Percentiles rank a stretch among this genome's conserved stretches.
These are phyloP conservation scores for Ustilago nuda DNA, from an alignment of 1,284 basidiomycete species.

Conservation along the genomic window DNA sequence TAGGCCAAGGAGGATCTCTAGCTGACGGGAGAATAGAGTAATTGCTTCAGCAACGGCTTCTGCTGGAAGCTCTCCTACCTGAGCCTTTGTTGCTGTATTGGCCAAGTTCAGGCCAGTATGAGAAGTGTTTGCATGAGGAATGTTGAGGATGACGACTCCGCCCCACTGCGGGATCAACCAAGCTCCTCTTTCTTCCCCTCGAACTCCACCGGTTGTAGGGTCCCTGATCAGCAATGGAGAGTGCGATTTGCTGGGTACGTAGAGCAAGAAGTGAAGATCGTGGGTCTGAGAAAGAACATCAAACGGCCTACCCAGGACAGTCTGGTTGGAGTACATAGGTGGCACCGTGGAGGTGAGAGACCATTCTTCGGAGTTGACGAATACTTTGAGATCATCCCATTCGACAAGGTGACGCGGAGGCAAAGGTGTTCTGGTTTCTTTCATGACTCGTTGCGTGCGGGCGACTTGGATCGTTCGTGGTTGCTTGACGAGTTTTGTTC, in stretches of 20 bases:
- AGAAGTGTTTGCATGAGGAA: neutral
- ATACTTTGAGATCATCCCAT: conserved; percentile 71
- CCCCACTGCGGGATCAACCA: conserved; percentile 98
- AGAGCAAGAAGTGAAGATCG: conserved; percentile 93
- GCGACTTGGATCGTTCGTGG: conserved; percentile 30
- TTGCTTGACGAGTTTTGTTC: conserved; percentile 18
- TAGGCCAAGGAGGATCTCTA: conserved; percentile 82
- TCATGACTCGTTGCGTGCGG: conserved; percentile 5
- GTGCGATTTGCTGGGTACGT: conserved; percentile 80
- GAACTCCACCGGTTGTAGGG: conserved; percentile 17
- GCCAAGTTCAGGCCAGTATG: neutral
- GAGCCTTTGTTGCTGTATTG: neutral
- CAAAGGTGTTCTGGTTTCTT: conserved; percentile 13
- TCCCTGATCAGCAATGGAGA: conserved; percentile 80
- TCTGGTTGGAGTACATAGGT: conserved; percentile 11
- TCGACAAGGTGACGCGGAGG: conserved; percentile 45
- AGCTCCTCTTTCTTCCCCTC: conserved; percentile 66
- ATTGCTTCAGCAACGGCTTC: conserved; percentile 75
- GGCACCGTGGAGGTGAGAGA: conserved; percentile 72
- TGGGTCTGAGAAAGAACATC: conserved; percentile 48
- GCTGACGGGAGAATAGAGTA: conserved; percentile 79
- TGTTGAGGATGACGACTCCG: conserved; percentile 83
- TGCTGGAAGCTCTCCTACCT: conserved; percentile 16
- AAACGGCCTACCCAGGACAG: conserved; percentile 14
- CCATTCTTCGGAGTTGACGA: conserved; percentile 97